Evolutionary conservation across 208 protist genomes (phyloP).

Genomic region (Balamuthia mandrillaris): DNA sequence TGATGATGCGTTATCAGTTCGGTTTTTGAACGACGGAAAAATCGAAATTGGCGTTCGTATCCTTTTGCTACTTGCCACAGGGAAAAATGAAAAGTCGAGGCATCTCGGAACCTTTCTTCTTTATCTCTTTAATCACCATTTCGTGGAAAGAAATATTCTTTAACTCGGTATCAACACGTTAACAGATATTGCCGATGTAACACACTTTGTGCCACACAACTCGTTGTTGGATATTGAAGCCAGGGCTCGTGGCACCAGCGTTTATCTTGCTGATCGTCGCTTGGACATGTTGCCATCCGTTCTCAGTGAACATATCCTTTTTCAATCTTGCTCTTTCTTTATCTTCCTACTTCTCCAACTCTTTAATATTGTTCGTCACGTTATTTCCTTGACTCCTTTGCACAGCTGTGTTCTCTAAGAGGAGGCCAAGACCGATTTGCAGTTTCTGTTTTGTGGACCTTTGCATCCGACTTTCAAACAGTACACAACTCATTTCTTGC

Average conservation of each 20-base stretch:
- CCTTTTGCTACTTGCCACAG: slow-evolving; percentile 8
- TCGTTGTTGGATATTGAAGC: slow-evolving; percentile 89
- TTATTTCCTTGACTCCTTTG: neutral
- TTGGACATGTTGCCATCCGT: slow-evolving; percentile 96
- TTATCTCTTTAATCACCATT: neutral
- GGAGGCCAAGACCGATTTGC: slow-evolving; percentile 48
- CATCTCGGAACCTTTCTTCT: too few species aligned
- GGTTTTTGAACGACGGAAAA: slow-evolving; percentile 43
- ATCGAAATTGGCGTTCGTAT: slow-evolving; percentile 42
- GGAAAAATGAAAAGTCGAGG: too few species aligned
- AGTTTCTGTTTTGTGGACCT: slow-evolving; percentile 4
- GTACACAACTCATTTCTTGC: too few species aligned
- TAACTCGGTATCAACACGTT: too few species aligned
- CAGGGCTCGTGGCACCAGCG: slow-evolving; percentile 84
- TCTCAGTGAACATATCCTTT: slow-evolving; percentile 86
- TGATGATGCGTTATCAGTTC: slow-evolving; percentile 73
- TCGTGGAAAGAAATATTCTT: neutral
- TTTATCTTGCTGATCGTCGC: slow-evolving; percentile 91
- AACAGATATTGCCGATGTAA: slow-evolving; percentile 95
- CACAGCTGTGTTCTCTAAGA: slow-evolving; percentile 83
- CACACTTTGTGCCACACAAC: slow-evolving; percentile 87
- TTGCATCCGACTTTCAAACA: too few species aligned
- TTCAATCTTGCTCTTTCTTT: neutral
- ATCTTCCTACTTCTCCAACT: too few species aligned
- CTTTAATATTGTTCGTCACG: neutral